phyloP scores from a whole-genome alignment of 208 protist genomes.

The Crithidia thermophila region DNA sequence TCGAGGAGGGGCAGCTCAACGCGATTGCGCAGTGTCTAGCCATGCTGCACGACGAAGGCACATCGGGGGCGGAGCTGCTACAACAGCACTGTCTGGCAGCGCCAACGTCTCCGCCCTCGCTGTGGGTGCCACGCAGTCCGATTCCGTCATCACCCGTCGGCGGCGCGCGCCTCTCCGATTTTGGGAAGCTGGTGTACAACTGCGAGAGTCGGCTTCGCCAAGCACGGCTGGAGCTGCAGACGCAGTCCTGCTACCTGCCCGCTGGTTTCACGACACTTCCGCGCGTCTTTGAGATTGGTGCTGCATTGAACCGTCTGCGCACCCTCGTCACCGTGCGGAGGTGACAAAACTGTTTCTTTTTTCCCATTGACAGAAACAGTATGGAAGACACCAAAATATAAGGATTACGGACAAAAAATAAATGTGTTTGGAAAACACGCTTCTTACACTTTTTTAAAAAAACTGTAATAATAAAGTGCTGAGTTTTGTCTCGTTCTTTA shows the following conservation, averaged over 20 bases:
- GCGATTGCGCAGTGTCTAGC: constrained; percentile 85
- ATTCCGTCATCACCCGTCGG: background rate
- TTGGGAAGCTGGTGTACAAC: constrained; percentile 24
- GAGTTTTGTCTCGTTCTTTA: no score
- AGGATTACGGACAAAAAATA: no score
- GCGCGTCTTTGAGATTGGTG: constrained; percentile 85
- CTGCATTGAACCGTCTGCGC: constrained; percentile 89
- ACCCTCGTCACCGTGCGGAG: constrained; percentile 42
- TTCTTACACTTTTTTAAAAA: no score
- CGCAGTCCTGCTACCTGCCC: constrained; percentile 59
- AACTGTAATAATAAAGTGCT: no score
- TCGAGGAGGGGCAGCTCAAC: constrained; percentile 90
- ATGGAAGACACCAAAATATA: background rate
- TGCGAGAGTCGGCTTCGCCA: constrained; percentile 43
- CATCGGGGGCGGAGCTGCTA: constrained; percentile 8
- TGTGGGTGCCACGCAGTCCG: background rate
- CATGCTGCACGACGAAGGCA: constrained; percentile 58
- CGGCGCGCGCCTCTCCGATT: constrained; percentile 14
- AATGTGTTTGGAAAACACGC: no score
- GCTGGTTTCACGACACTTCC: constrained; percentile 77
- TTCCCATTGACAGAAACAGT: no score
- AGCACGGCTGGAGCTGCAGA: constrained; percentile 66
- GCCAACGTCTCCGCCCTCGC: constrained; percentile 17
- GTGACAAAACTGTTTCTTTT: no score
- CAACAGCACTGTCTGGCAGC: constrained; percentile 2